Percentiles rank a stretch among this genome's conserved stretches.
Conservation (phyloP, 495 filamentous ascomycete species). For the Mytilinidion resinicola region DNA sequence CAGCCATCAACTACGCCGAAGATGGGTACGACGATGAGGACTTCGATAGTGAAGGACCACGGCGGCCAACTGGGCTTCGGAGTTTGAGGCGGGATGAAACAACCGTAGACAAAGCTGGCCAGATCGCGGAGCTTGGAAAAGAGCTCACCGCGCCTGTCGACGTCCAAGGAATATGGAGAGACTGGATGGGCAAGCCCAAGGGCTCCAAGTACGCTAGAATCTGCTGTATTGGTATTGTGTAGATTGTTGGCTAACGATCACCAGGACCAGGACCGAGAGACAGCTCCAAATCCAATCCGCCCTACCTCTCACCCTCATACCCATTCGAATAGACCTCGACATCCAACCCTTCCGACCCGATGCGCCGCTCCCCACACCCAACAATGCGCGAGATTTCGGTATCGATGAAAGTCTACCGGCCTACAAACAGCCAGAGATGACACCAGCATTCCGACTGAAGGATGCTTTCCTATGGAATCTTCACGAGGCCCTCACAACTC, state of each 20-base stretch:
- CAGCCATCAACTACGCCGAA: slow-evolving; percentile 94
- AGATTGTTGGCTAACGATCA: slow-evolving; percentile 1
- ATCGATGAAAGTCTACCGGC: slow-evolving; percentile 61
- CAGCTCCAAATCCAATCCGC: slow-evolving; percentile 78
- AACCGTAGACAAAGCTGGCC: slow-evolving; percentile 51
- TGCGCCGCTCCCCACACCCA: slow-evolving; percentile 63
- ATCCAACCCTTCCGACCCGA: slow-evolving; percentile 70
- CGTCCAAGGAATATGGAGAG: slow-evolving; percentile 82
- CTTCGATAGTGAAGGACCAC: slow-evolving; percentile 73
- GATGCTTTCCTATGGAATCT: slow-evolving; percentile 97
- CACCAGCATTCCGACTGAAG: slow-evolving; percentile 78
- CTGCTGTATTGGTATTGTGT: not conserved
- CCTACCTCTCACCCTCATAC: slow-evolving; percentile 83
- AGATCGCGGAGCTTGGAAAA: slow-evolving; percentile 72
- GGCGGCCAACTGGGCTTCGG: slow-evolving; percentile 76
- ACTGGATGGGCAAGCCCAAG: slow-evolving; percentile 85
- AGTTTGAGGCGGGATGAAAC: slow-evolving; percentile 76
- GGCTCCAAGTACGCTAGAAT: slow-evolving; percentile 38
- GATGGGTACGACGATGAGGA: slow-evolving; percentile 92
- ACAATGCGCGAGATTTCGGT: slow-evolving; percentile 52
- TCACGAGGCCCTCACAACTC: slow-evolving; percentile 88
- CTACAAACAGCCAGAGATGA: slow-evolving; percentile 69
- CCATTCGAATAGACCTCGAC: slow-evolving; percentile 94
- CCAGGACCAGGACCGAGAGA: slow-evolving; percentile 49
- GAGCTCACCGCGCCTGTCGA: slow-evolving; percentile 75